A percentile compares a stretch with the other conserved stretches of the same genome.
These are phyloP conservation scores for Exobasidium rhododendri DNA, from an alignment of 1,284 basidiomycete species.

Conservation along the genomic window DNA sequence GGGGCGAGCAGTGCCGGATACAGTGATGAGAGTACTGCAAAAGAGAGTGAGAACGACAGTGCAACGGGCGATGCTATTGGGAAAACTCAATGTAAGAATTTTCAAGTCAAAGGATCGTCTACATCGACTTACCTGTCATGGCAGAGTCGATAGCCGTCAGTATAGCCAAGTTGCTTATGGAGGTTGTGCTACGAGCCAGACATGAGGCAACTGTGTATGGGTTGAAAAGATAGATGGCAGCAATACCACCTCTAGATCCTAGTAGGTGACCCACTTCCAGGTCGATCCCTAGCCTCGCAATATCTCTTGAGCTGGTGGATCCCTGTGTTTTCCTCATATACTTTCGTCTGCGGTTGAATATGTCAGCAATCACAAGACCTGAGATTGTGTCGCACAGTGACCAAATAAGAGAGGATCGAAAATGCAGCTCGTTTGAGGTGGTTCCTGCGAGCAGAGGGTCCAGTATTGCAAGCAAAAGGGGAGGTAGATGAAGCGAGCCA, in stretches of 20 bases:
- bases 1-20: constrained; percentile 69
- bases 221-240: constrained; percentile 69
- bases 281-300: not conserved
- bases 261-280: not conserved
- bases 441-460: constrained; percentile 61
- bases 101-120: not conserved
- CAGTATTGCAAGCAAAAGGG: constrained; percentile 74
- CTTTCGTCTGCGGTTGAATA: not conserved
- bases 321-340: not conserved
- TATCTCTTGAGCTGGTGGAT: not conserved
- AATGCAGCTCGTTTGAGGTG: constrained; percentile 19
- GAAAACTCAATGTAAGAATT: not conserved
- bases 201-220: constrained; percentile 79
- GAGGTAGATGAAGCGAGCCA: constrained; percentile 64
- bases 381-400: constrained; percentile 65
- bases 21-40: constrained; percentile 26
- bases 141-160: constrained; percentile 72
- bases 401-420: constrained; percentile 62
- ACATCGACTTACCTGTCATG: constrained; percentile 61
- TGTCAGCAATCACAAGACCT: constrained; percentile 19
- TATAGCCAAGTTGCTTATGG: constrained; percentile 71
- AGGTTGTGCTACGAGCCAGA: constrained; percentile 73
- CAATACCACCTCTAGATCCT: constrained; percentile 17
- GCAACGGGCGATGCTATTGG: constrained; percentile 20
- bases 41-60: constrained; percentile 18